Evolutionary conservation across 106 monocot species (phyloP), one percentile per base, ranked within the genome.

Genomic region (Cymbidium sinense): DNA sequence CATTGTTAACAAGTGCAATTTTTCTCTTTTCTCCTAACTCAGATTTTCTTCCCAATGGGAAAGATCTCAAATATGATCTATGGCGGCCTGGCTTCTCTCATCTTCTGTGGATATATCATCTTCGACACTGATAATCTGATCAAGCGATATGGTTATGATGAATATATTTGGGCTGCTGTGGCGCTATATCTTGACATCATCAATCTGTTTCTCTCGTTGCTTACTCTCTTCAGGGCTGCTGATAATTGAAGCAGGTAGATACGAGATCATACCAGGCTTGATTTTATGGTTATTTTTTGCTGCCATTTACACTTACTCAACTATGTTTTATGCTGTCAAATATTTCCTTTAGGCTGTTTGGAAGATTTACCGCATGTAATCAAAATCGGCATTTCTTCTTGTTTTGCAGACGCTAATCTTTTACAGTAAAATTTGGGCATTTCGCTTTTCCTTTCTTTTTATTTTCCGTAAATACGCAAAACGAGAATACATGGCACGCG

Each of bases 81-180:
- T 70, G 76, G 81, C 13, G 76, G 15, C 8, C 11, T 77, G 1
- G 82, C 79, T 0, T 10, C 82, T 11, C 37, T 79, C 3, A 36
- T 87, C n/a, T 87, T 84, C 76, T 79, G 47, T n/a, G 84, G 79
- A 55, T 79, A 75, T 18, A 78, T 84, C 58, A 80, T 81, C 25
- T 79, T 52, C 4, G 76, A 79, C 77, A 89, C 89, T 0, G 81
- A 89, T 76, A 83, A 86, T 43, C 75, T 89, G 76, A 89, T 86
- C 81, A 89, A 89, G 80, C 78, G 89, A 23, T 81, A 89, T 51
- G 62, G 67, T 6, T 89, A 86, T 34, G 89, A 89, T 20, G 80
- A 89, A 54, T 86, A 86, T 44, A 70, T 89, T 5, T 58, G 52
- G 71, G 86, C 82, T 62, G 65, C 82, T 10, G 78, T 86, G 33